Evolutionary conservation across 2,329 filamentous ascomycete species (phyloP).

Genomic region (Ilyonectria sp.): DNA sequence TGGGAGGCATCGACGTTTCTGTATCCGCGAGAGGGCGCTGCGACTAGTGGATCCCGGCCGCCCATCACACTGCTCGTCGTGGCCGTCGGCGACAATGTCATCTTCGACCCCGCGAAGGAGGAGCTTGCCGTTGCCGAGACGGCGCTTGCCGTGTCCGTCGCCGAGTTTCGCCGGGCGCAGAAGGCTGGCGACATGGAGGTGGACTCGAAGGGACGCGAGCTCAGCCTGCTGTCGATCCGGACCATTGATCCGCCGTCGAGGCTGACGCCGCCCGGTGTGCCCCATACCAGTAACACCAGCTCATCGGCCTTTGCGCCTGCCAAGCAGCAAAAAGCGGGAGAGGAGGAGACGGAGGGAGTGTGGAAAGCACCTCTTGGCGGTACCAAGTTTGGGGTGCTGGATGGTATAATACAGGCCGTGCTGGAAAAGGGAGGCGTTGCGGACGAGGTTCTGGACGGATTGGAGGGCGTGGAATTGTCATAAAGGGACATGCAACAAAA

Average conservation of each 20-base stretch:
- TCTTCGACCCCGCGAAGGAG: conserved; percentile 93
- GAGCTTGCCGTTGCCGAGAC: conserved; percentile 94
- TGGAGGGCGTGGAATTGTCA: conserved; percentile 81
- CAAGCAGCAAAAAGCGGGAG: conserved; percentile 59
- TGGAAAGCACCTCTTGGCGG: conserved; percentile 91
- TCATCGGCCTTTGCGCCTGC: conserved; percentile 54
- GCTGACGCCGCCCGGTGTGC: conserved; percentile 79
- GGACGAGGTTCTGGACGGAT: conserved; percentile 86
- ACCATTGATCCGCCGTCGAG: conserved; percentile 83
- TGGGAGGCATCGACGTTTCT: conserved; percentile 88
- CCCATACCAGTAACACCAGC: conserved; percentile 72
- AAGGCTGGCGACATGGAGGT: conserved; percentile 57
- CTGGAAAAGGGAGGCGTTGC: conserved; percentile 85
- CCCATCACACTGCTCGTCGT: conserved; percentile 94
- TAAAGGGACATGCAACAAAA: conserved; percentile 48
- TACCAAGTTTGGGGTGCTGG: conserved; percentile 81
- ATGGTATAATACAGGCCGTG: conserved; percentile 82
- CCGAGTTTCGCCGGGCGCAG: conserved; percentile 57
- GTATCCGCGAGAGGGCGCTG: conserved; percentile 71
- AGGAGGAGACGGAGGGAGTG: conserved; percentile 77
- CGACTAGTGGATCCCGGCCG: conserved; percentile 67
- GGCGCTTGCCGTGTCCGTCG: conserved; percentile 87
- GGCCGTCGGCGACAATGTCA: conserved; percentile 86
- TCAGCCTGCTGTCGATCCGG: conserved; percentile 78
- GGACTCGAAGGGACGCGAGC: conserved; percentile 57